Evolutionary conservation across 805 yeast species (phyloP).

Genomic region (Lipomyces kockii): DNA sequence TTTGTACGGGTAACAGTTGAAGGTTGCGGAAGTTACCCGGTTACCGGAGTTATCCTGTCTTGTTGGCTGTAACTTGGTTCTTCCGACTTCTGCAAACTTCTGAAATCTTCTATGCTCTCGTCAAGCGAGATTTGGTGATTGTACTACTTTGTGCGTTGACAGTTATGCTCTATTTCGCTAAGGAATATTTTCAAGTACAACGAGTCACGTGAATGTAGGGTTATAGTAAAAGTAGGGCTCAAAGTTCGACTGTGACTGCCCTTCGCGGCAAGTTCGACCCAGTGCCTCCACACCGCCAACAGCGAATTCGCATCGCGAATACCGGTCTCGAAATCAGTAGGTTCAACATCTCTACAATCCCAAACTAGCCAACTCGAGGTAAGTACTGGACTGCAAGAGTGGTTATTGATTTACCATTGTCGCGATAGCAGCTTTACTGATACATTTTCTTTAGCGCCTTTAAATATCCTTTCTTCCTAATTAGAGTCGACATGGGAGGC

Average conservation of each 20-base stretch:
- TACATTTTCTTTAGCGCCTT: constrained; percentile 53
- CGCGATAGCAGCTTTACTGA: not conserved
- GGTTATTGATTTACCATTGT: not conserved
- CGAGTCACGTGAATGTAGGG: not conserved
- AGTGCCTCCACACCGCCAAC: not conserved
- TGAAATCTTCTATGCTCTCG: constrained; percentile 4
- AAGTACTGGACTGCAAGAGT: not conserved
- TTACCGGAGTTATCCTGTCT: not conserved
- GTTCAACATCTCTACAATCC: not conserved
- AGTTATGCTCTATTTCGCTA: not conserved
- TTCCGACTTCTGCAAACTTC: constrained; percentile 6
- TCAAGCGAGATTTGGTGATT: not conserved
- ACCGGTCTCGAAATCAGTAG: not conserved
- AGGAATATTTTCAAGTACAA: not conserved
- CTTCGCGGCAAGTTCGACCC: not conserved
- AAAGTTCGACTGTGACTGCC: not conserved
- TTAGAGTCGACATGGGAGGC: constrained; percentile 99
- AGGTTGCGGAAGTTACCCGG: not conserved
- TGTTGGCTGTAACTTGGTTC: not conserved
- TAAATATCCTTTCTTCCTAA: constrained; percentile 85
- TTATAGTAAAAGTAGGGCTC: not conserved
- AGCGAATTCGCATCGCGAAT: not conserved
- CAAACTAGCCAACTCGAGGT: constrained; percentile 21
- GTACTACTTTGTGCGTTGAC: not conserved
- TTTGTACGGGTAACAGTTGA: not conserved